Percentiles rank a stretch among this genome's conserved stretches.
Evolutionary conservation across 768 basidiomycete genomes (phyloP).

Genomic region (Dentipellis fragilis): DNA sequence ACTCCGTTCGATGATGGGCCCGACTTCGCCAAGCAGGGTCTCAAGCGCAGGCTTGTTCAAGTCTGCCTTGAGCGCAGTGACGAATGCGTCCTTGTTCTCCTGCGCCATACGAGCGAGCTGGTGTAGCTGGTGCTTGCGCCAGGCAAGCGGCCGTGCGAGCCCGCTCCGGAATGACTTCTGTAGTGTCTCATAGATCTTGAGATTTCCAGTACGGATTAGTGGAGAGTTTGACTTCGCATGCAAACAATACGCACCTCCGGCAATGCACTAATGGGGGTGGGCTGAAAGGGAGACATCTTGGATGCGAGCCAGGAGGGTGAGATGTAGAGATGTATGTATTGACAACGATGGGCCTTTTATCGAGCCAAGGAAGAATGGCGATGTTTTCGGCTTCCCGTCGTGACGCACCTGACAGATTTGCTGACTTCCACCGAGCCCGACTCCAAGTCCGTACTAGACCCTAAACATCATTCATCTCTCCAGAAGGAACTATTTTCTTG

Average conservation of each 20-base stretch:
- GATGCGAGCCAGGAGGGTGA: too few relatives aligned
- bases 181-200: constrained; percentile 10
- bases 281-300: neutral
- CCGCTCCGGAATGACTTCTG: constrained; percentile 14
- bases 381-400: too few relatives aligned
- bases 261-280: neutral
- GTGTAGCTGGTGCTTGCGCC: constrained; percentile 17
- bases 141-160: constrained; percentile 15
- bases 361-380: too few relatives aligned
- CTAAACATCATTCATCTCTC: too few relatives aligned
- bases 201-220: neutral
- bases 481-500: too few relatives aligned
- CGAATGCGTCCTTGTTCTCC: constrained; percentile 16
- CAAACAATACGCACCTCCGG: neutral
- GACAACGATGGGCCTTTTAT: too few relatives aligned
- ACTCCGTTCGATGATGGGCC: constrained; percentile 6
- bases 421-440: too few relatives aligned
- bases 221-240: neutral
- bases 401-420: too few relatives aligned
- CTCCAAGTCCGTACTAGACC: too few relatives aligned
- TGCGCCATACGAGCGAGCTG: constrained; percentile 16
- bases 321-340: too few relatives aligned
- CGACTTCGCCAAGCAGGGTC: constrained; percentile 12
- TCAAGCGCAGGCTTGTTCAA: constrained; percentile 15
- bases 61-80: constrained; percentile 13